Evolutionary conservation across 768 basidiomycete genomes (phyloP).

Genomic region (Boletus speciosus): DNA sequence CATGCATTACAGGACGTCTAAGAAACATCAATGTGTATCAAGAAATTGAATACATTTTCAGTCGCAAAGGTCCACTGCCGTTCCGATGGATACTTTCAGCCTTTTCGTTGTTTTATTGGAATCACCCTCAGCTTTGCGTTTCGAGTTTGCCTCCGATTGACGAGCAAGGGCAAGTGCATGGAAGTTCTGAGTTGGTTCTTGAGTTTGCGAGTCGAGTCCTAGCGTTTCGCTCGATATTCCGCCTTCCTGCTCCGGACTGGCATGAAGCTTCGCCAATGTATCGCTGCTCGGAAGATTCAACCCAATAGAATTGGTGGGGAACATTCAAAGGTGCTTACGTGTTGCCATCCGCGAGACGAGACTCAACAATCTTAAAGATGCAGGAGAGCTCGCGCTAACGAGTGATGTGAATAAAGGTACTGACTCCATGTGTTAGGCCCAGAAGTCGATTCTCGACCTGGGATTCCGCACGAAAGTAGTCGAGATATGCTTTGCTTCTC

Average conservation of each 20-base stretch:
- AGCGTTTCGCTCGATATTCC: constrained; percentile 1
- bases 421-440: constrained; percentile 56
- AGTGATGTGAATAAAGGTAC: constrained; percentile 15
- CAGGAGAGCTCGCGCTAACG: background rate
- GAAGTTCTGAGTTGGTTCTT: constrained; percentile 37
- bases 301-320: background rate
- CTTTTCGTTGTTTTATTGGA: constrained; percentile 43
- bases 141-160: constrained; percentile 27
- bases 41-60: constrained; percentile 28
- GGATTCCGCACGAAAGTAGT: constrained; percentile 67
- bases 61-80: constrained; percentile 72
- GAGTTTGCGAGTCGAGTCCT: constrained; percentile 36
- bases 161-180: constrained; percentile 10
- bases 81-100: constrained; percentile 67
- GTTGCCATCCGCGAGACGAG: constrained; percentile 9
- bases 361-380: constrained; percentile 7
- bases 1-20: background rate
- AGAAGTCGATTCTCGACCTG: constrained; percentile 58
- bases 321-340: constrained; percentile 7
- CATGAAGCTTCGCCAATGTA: background rate
- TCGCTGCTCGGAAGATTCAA: constrained; percentile 4
- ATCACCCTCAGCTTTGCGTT: constrained; percentile 31
- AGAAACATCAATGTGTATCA: background rate
- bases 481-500: constrained; percentile 46
- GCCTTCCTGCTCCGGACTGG: background rate